Base-by-base conservation (phyloP, 2,329 filamentous ascomycete species). In the Alternaria triticimaculans region DNA sequence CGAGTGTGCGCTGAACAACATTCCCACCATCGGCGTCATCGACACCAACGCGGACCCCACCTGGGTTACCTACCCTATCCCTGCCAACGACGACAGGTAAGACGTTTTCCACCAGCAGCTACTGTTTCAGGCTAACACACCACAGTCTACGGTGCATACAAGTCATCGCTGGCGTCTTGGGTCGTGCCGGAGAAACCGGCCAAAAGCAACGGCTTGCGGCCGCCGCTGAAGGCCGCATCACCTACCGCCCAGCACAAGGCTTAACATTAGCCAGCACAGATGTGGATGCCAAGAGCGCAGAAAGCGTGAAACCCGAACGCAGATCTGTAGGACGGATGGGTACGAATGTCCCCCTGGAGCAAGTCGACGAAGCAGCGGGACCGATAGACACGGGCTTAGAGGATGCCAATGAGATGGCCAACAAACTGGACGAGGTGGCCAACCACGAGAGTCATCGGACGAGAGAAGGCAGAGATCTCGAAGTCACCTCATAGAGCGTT, bases 41-140 rank as follows among this genome's bases (percentile, higher is more conserved):
- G 96, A 99, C 80, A 98, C 96, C 1, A 92, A 99, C 80, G 90
- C 90, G 3, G 92, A 98, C 80, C 93, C 96, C 1, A 93, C 93
- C 0, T 95, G 92, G 88, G 94, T 98, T 55, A 98, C 96, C 5
- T 99, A 99, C 78, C 92, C 92, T 14, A 97, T 99, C 71, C 96
- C 96, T 2, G 93, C 93, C 55, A 99, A 99, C 80, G 96, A 99
- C 77, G 96, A 99, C 85, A 94, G 90, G 91, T 93, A 80, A 76
- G 85, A 78, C 49, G 6, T 37, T 8, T 20, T 21, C 41, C 11
- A 30, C 28, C 15, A 9, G 51, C 15, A 12, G 15, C 15, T 18
- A 18, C 5, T 44, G 30, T 20, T 11, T 33, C 28, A 20, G 59
- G 28, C 63, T 72, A 49, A 73, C 57, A 18, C 28, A 6, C 14